These are phyloP conservation scores for Grosmannia penicillata DNA, from an alignment of 2,329 filamentous ascomycete species.

Conservation along the genomic window DNA sequence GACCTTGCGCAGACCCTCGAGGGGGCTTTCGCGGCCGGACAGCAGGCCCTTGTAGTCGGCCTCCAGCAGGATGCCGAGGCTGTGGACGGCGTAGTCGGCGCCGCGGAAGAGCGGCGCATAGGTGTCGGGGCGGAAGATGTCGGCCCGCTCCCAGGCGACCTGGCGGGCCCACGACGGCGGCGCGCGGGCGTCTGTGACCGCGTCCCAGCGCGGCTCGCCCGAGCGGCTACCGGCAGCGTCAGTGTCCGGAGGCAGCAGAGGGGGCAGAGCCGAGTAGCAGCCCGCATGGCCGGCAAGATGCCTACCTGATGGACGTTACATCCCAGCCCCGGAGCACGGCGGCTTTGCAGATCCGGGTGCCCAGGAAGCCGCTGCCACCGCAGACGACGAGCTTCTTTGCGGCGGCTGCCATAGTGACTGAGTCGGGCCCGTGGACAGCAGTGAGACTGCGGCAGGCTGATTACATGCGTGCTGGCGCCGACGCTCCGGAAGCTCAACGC, in stretches of 20 bases:
- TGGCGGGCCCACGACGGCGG: constrained; percentile 69
- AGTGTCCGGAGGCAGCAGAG: too few species aligned
- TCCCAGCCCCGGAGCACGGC: constrained; percentile 78
- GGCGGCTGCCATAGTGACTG: constrained; percentile 32
- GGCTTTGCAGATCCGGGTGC: constrained; percentile 78
- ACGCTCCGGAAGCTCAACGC: too few species aligned
- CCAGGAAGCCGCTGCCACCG: constrained; percentile 86
- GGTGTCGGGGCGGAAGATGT: constrained; percentile 69
- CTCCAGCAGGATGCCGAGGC: constrained; percentile 89
- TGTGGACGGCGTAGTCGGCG: constrained; percentile 80
- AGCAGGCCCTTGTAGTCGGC: constrained; percentile 94
- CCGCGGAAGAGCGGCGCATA: constrained; percentile 64
- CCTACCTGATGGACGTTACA: constrained; percentile 87
- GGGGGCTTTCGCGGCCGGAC: constrained; percentile 67
- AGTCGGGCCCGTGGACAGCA: too few species aligned
- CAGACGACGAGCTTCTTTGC: constrained; percentile 73
- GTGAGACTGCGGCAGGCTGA: too few species aligned
- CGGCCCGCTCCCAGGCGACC: constrained; percentile 76
- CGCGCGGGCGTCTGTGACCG: constrained; percentile 53
- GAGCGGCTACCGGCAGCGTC: constrained; percentile 66
- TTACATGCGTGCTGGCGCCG: too few species aligned
- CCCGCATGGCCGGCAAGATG: too few species aligned
- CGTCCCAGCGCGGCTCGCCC: constrained; percentile 74
- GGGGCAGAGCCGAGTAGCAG: too few species aligned
- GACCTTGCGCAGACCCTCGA: constrained; percentile 62